Conservation (phyloP, 306 rosid genomes). For the Quercus agrifolia region DNA sequence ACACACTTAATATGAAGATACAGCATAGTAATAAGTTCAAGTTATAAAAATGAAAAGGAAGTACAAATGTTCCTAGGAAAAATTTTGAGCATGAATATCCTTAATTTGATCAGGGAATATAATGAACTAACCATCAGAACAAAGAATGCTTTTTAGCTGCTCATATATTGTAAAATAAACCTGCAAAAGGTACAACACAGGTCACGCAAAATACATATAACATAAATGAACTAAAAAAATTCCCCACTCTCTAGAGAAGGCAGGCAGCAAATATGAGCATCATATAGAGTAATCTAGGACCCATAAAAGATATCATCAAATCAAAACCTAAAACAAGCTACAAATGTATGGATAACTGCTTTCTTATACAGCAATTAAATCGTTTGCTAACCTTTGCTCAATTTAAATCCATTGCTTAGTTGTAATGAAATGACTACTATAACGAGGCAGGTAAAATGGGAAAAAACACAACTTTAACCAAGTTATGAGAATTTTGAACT, state of each 20-base stretch:
- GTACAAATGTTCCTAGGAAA: neutral
- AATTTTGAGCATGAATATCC: neutral
- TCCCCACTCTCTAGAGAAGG: conserved; percentile 10
- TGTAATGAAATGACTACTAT: neutral
- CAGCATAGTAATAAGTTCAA: conserved; percentile 15
- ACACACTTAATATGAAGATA: neutral
- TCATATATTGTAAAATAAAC: conserved; percentile 71
- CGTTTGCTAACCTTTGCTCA: neutral
- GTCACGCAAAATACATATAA: neutral
- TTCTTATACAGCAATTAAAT: neutral
- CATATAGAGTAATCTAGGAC: neutral
- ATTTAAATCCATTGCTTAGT: neutral
- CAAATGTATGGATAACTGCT: neutral
- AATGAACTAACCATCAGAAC: conserved; percentile 54
- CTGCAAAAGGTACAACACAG: conserved; percentile 33
- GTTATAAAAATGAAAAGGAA: neutral
- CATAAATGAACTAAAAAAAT: neutral
- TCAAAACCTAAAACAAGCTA: neutral
- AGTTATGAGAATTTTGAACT: neutral
- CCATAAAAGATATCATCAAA: neutral
- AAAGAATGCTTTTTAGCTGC: conserved; percentile 60
- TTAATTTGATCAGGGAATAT: conserved; percentile 3
- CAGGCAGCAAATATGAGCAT: neutral
- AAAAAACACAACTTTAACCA: neutral
- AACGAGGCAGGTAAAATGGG: neutral